Percentiles rank a stretch among this genome's conserved stretches.
Evolutionary conservation across 2,329 filamentous ascomycete genomes (phyloP).

Genomic region (Colletotrichum tamarilloi): DNA sequence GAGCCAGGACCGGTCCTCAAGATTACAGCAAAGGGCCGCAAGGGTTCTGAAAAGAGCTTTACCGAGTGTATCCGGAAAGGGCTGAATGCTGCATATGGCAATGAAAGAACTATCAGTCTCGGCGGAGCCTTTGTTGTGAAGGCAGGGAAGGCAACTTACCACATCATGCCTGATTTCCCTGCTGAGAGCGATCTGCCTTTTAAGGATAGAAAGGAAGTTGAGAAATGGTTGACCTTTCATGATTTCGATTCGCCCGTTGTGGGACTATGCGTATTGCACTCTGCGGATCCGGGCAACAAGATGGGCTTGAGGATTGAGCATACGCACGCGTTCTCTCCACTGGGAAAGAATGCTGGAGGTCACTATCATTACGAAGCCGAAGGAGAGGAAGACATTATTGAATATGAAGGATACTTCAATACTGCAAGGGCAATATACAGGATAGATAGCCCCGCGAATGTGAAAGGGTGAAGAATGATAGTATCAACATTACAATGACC

Average conservation of each 20-base stretch:
- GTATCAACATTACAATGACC: too few relatives aligned
- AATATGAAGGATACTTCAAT: conserved; percentile 60
- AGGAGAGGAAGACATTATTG: conserved; percentile 46
- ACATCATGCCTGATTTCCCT: conserved; percentile 59
- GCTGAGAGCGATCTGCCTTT: conserved; percentile 41
- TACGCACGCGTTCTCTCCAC: conserved; percentile 55
- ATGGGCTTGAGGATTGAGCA: conserved; percentile 58
- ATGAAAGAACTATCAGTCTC: conserved; percentile 47
- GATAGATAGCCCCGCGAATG: conserved; percentile 43
- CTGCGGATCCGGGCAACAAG: conserved; percentile 48
- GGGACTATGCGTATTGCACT: conserved; percentile 54
- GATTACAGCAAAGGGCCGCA: conserved; percentile 45
- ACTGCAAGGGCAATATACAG: conserved; percentile 52
- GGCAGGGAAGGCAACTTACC: conserved; percentile 48
- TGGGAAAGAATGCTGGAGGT: conserved; percentile 48
- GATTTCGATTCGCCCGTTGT: conserved; percentile 49
- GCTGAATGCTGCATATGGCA: conserved; percentile 45
- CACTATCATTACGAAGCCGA: conserved; percentile 57
- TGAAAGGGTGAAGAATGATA: too few relatives aligned
- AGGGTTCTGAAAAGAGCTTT: conserved; percentile 43
- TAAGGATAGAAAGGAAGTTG: conserved; percentile 41
- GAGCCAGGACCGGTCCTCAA: conserved; percentile 48
- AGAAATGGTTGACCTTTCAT: conserved; percentile 53
- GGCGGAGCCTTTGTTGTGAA: conserved; percentile 55
- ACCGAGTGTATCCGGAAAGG: conserved; percentile 46